A percentile compares a stretch with the other conserved stretches of the same genome.
Conservation (phyloP, 1,139 yeast genomes). For the Diutina scorzettiae region DNA sequence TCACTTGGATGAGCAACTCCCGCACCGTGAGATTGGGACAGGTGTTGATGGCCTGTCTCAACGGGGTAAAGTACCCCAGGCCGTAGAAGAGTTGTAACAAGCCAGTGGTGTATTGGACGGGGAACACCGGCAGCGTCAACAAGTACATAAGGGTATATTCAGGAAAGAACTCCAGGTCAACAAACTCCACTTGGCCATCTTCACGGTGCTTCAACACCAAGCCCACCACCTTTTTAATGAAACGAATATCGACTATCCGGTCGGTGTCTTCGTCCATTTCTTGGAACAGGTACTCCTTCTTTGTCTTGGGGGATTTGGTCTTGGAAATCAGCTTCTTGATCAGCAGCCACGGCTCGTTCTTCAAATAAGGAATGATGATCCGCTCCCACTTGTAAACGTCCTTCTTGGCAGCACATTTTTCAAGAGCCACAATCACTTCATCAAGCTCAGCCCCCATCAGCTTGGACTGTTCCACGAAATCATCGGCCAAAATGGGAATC, state of each 20-base stretch:
- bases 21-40: slow-evolving; percentile 56
- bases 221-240: slow-evolving; percentile 38
- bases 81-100: slow-evolving; percentile 36
- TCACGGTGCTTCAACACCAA: slow-evolving; percentile 24
- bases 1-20: slow-evolving; percentile 29
- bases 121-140: slow-evolving; percentile 80
- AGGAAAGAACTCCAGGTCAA: slow-evolving; percentile 28
- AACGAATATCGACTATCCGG: slow-evolving; percentile 49
- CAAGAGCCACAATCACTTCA: slow-evolving; percentile 16
- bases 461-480: slow-evolving; percentile 14
- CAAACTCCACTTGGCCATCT: slow-evolving; percentile 12
- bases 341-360: slow-evolving; percentile 12
- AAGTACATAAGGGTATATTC: slow-evolving; percentile 58
- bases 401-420: slow-evolving; percentile 11
- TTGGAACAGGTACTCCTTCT: slow-evolving; percentile 4
- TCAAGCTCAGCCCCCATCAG: slow-evolving; percentile 14
- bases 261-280: slow-evolving; percentile 24
- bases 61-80: slow-evolving; percentile 40
- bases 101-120: slow-evolving; percentile 43
- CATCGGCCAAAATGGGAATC: slow-evolving; percentile 14
- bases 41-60: slow-evolving; percentile 72
- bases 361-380: slow-evolving; percentile 22
- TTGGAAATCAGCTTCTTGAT: slow-evolving; percentile 5
- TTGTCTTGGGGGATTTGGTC: slow-evolving; percentile 7
- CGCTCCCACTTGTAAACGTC: slow-evolving; percentile 21